These are phyloP conservation scores for Talaromyces sp. DNA, from an alignment of 2,329 filamentous ascomycete genomes.

Conservation along the genomic window DNA sequence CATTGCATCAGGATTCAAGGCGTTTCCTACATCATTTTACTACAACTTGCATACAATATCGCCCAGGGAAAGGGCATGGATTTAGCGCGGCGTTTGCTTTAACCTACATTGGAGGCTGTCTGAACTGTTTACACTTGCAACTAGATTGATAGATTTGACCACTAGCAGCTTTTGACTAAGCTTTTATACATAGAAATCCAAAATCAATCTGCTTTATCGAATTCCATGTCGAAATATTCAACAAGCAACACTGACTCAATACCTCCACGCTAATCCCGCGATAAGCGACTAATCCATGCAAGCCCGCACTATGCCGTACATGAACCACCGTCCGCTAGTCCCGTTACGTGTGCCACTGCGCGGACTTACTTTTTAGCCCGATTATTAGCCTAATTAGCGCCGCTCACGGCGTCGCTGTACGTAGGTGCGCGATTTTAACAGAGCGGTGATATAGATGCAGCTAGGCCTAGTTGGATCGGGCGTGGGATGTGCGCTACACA, in stretches of 20 bases:
- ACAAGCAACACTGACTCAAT: background rate
- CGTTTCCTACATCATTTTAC: background rate
- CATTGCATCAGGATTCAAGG: conserved; percentile 1
- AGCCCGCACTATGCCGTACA: conserved; percentile 2
- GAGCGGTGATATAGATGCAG: background rate
- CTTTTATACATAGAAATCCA: background rate
- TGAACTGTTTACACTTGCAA: conserved; percentile 1
- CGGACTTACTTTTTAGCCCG: background rate
- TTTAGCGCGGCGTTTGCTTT: conserved; percentile 6
- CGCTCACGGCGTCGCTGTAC: too few species aligned
- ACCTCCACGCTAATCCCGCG: conserved; percentile 3
- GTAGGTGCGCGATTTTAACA: conserved; percentile 5
- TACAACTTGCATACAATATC: background rate
- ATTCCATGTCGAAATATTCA: background rate
- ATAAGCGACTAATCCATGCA: conserved; percentile 1
- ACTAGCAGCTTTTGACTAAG: background rate
- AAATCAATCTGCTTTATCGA: background rate
- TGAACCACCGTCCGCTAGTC: background rate
- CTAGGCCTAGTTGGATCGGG: conserved; percentile 4
- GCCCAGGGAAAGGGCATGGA: background rate
- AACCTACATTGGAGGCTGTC: background rate
- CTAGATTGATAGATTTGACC: conserved; percentile 4
- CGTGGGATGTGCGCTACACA: background rate
- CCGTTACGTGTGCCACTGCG: background rate
- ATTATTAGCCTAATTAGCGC: background rate